Base-by-base conservation (phyloP, 345 rosid genomes). In the Noccaea bulbosa region DNA sequence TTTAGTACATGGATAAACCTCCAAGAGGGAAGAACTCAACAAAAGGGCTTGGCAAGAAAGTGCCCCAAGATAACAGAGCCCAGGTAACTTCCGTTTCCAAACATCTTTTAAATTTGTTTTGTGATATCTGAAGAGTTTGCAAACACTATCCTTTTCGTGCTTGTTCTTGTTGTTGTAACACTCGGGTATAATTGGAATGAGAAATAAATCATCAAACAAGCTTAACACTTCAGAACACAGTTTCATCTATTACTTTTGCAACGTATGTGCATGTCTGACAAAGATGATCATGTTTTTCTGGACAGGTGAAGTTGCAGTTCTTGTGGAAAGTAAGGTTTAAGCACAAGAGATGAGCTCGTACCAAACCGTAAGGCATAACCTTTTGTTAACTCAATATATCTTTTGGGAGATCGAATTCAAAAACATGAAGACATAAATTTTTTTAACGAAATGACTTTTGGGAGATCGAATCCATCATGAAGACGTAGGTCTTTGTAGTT, bases 21-120 rank as follows among this genome's bases (percentile, higher is more conserved):
- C 98, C 99, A 1, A 61, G 67, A 69, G 98, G 98, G 64, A 94
- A 91, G 86, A 91, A 91, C 74, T 91, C 96, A 3, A 94, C 99
- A 3, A 94, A 91, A 81, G 99, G 98, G 50, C 90, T 89, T 38
- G 96, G 99, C 40, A 91, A 91, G 85, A 83, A 81, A 37, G 84
- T 89, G 48, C 98, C 99, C 3, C 77, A 77, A 72, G 86, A 80
- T n/a, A 63, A 86, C 65, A 84, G 90, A 12, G 84, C 93, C 77
- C 97, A 87, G 67, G 97, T 93, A 84, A 86, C 87, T 81, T 47
- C 40, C 34, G 4, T 52, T 32, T 38, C 62, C 33, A 14, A 11
- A 34, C 24, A 7, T 62, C 60, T 35, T 46, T 58, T 6, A 20
- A 20, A 20, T 63, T 47, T 6, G 3, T 27, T 48, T 11, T 16